A percentile compares a stretch with the other conserved stretches of the same genome.
These are phyloP conservation scores for Vachellia collinsii DNA, from an alignment of 306 rosid genomes.

Conservation along the genomic window DNA sequence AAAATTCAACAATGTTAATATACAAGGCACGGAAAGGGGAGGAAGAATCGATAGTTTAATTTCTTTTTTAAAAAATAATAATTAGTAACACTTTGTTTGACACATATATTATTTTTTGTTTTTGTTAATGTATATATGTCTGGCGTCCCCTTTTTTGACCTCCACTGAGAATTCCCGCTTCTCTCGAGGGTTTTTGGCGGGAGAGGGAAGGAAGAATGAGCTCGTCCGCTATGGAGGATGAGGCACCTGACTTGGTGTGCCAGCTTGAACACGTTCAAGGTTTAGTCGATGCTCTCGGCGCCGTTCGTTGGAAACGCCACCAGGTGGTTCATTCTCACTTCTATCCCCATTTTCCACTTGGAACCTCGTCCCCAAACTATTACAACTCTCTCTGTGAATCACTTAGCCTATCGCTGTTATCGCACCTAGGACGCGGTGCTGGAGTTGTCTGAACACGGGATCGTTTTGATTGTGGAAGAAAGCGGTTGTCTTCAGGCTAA, in stretches of 20 bases:
- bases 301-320: constrained; percentile 94
- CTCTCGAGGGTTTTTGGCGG: constrained; percentile 40
- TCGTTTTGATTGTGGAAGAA: constrained; percentile 86
- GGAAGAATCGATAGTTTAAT: too few relatives aligned
- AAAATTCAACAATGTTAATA: too few relatives aligned
- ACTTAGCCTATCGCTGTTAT: neutral
- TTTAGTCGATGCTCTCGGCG: constrained; percentile 78
- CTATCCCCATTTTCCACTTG: neutral
- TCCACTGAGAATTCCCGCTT: neutral
- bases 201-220: constrained; percentile 49
- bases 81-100: too few relatives aligned
- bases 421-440: constrained; percentile 67
- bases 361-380: neutral
- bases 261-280: constrained; percentile 86
- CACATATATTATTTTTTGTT: too few relatives aligned
- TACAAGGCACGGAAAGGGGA: too few relatives aligned
- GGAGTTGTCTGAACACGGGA: constrained; percentile 87
- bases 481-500: constrained; percentile 90
- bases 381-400: neutral
- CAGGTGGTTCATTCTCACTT: constrained; percentile 50
- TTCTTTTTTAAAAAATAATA: too few relatives aligned
- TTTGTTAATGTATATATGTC: neutral
- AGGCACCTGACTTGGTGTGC: constrained; percentile 73
- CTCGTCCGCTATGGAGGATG: constrained; percentile 53
- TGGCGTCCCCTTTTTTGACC: neutral